Base-by-base conservation (phyloP, 2,329 filamentous ascomycete species). In the Trichoderma sp. region DNA sequence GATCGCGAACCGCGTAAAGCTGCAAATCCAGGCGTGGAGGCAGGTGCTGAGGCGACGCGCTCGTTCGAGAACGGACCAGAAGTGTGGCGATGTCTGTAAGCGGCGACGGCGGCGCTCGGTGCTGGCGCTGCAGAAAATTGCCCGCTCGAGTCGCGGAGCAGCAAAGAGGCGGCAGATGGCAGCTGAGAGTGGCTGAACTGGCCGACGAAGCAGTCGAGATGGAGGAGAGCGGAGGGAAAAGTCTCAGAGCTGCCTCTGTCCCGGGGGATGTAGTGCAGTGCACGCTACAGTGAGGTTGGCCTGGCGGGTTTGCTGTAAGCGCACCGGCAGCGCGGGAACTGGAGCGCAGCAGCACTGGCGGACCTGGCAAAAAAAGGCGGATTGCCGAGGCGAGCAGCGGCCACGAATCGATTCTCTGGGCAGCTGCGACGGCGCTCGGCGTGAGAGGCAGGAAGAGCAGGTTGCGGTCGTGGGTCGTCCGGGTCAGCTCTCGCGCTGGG, bases 401-500 rank as follows among this genome's bases (percentile, higher is more conserved):
- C 43, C n/a, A 6, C 24, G 6, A 35, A 27, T 19, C 24, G 6
- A 35, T 35, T 24, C 6, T 49, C 19, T 49, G 5, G 27, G 27
- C 61, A 29, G n/a, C 47, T 27, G 35, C 27, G 37, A 31, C 27
- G 31, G 53, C 55, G n/a, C 61, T 49, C 49, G 13, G 47, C 24
- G 68, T 49, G 53, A 27, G 8, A 35, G 47, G 33, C 70, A 66
- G 60, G 57, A 47, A 43, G 19, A 24, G 21, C 47, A 49, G 21
- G 70, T 72, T 68, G 40, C 29, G 35, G 72, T 70, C 62, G 60
- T 63, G 53, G 24, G 70, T 71, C 67, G 62, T 72, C 72, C 68
- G 56, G 62, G 66, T 71, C 69, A 72, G 71, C 73, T 68, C 69
- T 73, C 70, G 72, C 72, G 71, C 71, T 72, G 68, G 65, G 72